Conservation (phyloP, 129 eudicot genomes). For the Sambucus nigra region DNA sequence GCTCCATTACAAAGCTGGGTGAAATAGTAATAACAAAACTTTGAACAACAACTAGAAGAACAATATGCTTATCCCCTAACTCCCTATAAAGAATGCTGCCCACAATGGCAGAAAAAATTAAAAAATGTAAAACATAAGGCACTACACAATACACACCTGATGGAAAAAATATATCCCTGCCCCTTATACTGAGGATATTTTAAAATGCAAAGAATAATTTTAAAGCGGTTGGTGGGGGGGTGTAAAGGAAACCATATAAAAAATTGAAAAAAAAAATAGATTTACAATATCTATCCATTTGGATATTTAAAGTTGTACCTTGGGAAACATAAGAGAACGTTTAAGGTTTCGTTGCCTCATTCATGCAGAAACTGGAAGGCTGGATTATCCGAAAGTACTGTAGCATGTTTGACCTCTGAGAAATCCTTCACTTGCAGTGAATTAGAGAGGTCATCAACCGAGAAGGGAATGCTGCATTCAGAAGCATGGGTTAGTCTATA, state of each 20-base stretch:
- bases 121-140: not conserved
- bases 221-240: slow-evolving; percentile 11
- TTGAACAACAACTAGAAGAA: slow-evolving; percentile 5
- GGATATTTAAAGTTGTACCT: slow-evolving; percentile 12
- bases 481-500: slow-evolving; percentile 3
- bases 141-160: slow-evolving; percentile 12
- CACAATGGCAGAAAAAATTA: slow-evolving; percentile 10
- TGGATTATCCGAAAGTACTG: slow-evolving; percentile 69
- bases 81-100: slow-evolving; percentile 34
- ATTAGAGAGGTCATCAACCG: slow-evolving; percentile 71
- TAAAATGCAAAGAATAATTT: slow-evolving; percentile 17
- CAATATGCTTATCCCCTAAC: slow-evolving; percentile 6
- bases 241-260: slow-evolving; percentile 4
- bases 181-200: slow-evolving; percentile 1
- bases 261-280: slow-evolving; percentile 5
- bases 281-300: slow-evolving; percentile 14
- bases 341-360: slow-evolving; percentile 24
- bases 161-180: slow-evolving; percentile 8
- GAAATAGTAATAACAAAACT: slow-evolving; percentile 15
- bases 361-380: slow-evolving; percentile 79
- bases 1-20: slow-evolving; percentile 10
- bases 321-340: slow-evolving; percentile 7
- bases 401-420: slow-evolving; percentile 67
- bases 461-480: slow-evolving; percentile 82
- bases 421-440: slow-evolving; percentile 69